A percentile compares a stretch with the other conserved stretches of the same genome.
These are phyloP conservation scores for Eutrema japonicum DNA, from an alignment of 345 rosid species.

Conservation along the genomic window DNA sequence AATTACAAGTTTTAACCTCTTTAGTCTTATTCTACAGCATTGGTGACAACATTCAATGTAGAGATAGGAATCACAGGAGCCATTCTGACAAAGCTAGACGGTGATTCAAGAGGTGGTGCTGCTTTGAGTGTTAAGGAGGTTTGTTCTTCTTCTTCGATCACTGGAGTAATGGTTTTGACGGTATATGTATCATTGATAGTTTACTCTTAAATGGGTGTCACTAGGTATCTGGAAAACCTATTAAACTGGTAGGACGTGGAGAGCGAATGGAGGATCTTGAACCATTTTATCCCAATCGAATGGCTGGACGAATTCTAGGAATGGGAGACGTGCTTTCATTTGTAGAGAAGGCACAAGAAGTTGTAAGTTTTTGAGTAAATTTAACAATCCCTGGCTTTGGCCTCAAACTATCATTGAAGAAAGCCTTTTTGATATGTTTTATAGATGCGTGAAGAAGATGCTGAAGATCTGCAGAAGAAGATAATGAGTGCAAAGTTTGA, in stretches of 20 bases:
- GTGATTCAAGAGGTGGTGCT: slow-evolving; percentile 99
- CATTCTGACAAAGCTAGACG: slow-evolving; percentile 96
- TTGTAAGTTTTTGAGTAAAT: slow-evolving; percentile 56
- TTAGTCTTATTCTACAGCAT: slow-evolving; percentile 53
- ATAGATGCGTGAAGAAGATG: slow-evolving; percentile 98
- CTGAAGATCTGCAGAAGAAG: slow-evolving; percentile 95
- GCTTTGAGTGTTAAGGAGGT: slow-evolving; percentile 99
- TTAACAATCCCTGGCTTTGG: neutral
- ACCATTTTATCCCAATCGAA: slow-evolving; percentile 95
- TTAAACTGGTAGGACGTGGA: slow-evolving; percentile 97
- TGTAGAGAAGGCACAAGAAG: slow-evolving; percentile 98
- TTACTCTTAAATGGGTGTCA: slow-evolving; percentile 27
- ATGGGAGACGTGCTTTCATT: slow-evolving; percentile 99
- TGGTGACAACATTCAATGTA: slow-evolving; percentile 92
- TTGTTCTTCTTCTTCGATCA: slow-evolving; percentile 28
- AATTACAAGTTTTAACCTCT: neutral
- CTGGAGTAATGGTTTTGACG: neutral
- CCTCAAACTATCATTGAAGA: neutral
- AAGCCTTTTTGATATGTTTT: slow-evolving; percentile 30
- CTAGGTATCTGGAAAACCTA: slow-evolving; percentile 96
- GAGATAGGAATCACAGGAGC: slow-evolving; percentile 99
- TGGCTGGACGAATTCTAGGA: slow-evolving; percentile 98
- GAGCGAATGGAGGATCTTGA: slow-evolving; percentile 98
- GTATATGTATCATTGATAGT: slow-evolving; percentile 9
- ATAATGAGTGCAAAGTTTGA: slow-evolving; percentile 96